These are phyloP conservation scores for Myriosclerotinia curreyana DNA, from an alignment of 2,329 filamentous ascomycete species.

Conservation along the genomic window DNA sequence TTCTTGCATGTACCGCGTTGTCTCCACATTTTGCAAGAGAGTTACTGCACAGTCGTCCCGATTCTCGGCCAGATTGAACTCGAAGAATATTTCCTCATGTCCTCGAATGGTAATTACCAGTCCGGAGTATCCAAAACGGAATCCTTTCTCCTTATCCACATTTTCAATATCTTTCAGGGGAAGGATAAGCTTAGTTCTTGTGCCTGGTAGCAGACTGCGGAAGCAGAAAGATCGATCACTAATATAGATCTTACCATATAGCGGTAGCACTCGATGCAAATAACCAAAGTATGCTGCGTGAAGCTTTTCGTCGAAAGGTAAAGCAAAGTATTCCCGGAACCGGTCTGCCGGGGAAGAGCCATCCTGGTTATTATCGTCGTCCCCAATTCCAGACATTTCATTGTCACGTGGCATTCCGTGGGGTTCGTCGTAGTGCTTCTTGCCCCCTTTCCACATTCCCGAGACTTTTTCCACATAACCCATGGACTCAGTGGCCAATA, in stretches of 20 bases:
- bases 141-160: slow-evolving; percentile 91
- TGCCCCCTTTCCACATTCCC: slow-evolving; percentile 91
- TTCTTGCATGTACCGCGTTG: slow-evolving; percentile 66
- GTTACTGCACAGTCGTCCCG: slow-evolving; percentile 89
- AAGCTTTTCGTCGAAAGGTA: slow-evolving; percentile 79
- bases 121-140: slow-evolving; percentile 85
- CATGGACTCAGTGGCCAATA: slow-evolving; percentile 88
- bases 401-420: slow-evolving; percentile 52
- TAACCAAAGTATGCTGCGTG: slow-evolving; percentile 90
- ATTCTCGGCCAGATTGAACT: slow-evolving; percentile 73
- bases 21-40: slow-evolving; percentile 72
- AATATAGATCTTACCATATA: slow-evolving; percentile 96
- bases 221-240: slow-evolving; percentile 88
- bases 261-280: slow-evolving; percentile 80
- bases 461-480: slow-evolving; percentile 96
- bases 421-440: slow-evolving; percentile 77
- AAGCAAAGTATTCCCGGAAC: slow-evolving; percentile 84
- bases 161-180: slow-evolving; percentile 91
- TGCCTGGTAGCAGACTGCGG: slow-evolving; percentile 83
- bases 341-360: slow-evolving; percentile 68
- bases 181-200: slow-evolving; percentile 86
- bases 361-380: slow-evolving; percentile 60
- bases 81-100: slow-evolving; percentile 95
- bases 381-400: slow-evolving; percentile 44
- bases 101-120: slow-evolving; percentile 90